phyloP scores from a whole-genome alignment of 768 basidiomycete genomes.

The Hericium coralloides region DNA sequence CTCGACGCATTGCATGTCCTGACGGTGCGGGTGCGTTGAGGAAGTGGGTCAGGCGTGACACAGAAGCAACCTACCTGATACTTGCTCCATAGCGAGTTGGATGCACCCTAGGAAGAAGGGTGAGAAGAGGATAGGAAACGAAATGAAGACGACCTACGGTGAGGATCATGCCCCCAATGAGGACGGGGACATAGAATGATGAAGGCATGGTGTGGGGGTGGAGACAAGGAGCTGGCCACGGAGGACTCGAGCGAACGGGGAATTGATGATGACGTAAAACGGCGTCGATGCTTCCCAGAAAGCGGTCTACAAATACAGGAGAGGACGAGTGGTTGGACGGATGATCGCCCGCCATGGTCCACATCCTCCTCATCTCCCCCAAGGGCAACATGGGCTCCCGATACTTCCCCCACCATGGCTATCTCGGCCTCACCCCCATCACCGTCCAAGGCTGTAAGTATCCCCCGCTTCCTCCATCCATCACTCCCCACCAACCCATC shows the following conservation, averaged over 20 bases:
- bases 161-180: conserved; percentile 89
- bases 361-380: conserved; percentile 50
- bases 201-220: conserved; percentile 42
- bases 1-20: conserved; percentile 99
- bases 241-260: neutral
- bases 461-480: neutral
- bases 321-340: neutral
- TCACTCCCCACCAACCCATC: neutral
- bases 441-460: conserved; percentile 13
- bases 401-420: conserved; percentile 61
- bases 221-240: neutral
- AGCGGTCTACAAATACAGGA: neutral
- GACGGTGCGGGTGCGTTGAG: neutral
- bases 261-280: neutral
- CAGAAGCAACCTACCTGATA: conserved; percentile 47
- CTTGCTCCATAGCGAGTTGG: conserved; percentile 76
- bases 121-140: neutral
- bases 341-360: conserved; percentile 41
- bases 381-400: conserved; percentile 61
- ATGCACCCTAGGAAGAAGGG: conserved; percentile 46
- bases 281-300: too few relatives aligned
- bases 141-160: conserved; percentile 41
- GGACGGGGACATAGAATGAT: conserved; percentile 61
- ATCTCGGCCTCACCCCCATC: conserved; percentile 67
- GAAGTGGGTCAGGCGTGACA: neutral